Conservation (phyloP, 192 early-diverging fungal genomes). For the Umbelopsis sp. region DNA sequence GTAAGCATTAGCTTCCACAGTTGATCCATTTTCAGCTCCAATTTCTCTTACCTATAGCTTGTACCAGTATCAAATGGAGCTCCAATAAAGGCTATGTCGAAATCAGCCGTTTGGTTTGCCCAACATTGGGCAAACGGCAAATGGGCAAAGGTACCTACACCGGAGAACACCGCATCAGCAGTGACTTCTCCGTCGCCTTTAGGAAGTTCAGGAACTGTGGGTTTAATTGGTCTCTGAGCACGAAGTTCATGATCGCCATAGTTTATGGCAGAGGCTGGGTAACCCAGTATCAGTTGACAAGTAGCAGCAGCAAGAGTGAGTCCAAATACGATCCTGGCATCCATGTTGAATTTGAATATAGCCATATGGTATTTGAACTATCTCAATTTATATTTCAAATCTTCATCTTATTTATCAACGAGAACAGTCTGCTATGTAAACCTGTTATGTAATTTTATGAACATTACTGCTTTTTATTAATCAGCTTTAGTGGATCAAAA, state of each 20-base stretch:
- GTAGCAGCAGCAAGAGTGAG: not conserved
- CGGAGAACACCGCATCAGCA: slow-evolving; percentile 22
- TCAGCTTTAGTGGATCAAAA: not conserved
- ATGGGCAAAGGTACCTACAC: slow-evolving; percentile 27
- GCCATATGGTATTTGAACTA: not conserved
- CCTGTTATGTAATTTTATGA: slow-evolving; percentile 19
- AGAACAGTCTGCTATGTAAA: not conserved
- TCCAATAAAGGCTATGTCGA: slow-evolving; percentile 39
- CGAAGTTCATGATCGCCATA: slow-evolving; percentile 17
- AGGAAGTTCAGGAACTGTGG: not conserved
- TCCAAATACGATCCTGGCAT: not conserved
- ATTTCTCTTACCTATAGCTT: slow-evolving; percentile 13
- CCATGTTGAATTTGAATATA: not conserved
- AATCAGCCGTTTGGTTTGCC: slow-evolving; percentile 22
- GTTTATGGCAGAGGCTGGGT: not conserved
- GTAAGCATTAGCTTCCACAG: not conserved
- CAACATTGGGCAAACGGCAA: slow-evolving; percentile 21
- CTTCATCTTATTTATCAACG: not conserved
- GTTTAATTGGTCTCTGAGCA: not conserved
- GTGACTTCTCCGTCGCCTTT: slow-evolving; percentile 19
- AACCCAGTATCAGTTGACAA: not conserved
- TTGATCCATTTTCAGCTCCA: no score
- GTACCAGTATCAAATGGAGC: slow-evolving; percentile 40
- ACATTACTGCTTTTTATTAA: not conserved
- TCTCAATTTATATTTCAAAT: not conserved